Base-by-base conservation (phyloP, 208 protist genomes). In the Strigomonas culicis region DNA sequence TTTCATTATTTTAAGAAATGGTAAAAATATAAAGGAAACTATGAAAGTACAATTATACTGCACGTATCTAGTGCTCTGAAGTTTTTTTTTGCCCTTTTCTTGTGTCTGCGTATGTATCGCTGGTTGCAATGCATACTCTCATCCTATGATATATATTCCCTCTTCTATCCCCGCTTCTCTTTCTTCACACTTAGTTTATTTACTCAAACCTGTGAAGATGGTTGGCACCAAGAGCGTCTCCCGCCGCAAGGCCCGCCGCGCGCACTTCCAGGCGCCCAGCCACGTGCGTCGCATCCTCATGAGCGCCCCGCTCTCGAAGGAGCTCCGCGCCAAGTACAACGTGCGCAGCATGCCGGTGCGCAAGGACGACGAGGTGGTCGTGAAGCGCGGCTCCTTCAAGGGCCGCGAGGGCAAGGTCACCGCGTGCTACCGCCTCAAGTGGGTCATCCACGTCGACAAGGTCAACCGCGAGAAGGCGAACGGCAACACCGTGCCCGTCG, bases 301-400 rank as follows among this genome's bases (percentile, higher is more conserved):
- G 99, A 97, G 82, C 72, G 82, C 98, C 59, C 82, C 97, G 43
- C 95, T 99, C 31, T 99, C 97, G 25, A 98, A 99, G 82, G 98
- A 99, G 71, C 97, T 99, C 28, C 92, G 97, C 65, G 86, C 85
- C 30, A 99, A 99, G 91, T 97, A 99, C 94, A 93, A 98, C 74
- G 96, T 99, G 24, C 95, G 97, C 66, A 95, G 96, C 32, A 89
- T 99, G 76, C 99, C 99, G 59, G 93, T 99, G 66, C 96, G 98
- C 76, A 99, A 98, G 80, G 98, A 99, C 63, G 99, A 99, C 75
- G 98, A 99, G 86, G 98, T 99, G 51, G 81, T 90, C 66, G 90
- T 98, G 59, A 94, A 96, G 86, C 86, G 88, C 49, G 99, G 99
- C 63, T 79, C 72, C 66, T 92, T 97, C 85, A 99, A 99, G 89